Evolutionary conservation across 1,284 basidiomycete genomes (phyloP).

Genomic region (Leccinum pachyderme): DNA sequence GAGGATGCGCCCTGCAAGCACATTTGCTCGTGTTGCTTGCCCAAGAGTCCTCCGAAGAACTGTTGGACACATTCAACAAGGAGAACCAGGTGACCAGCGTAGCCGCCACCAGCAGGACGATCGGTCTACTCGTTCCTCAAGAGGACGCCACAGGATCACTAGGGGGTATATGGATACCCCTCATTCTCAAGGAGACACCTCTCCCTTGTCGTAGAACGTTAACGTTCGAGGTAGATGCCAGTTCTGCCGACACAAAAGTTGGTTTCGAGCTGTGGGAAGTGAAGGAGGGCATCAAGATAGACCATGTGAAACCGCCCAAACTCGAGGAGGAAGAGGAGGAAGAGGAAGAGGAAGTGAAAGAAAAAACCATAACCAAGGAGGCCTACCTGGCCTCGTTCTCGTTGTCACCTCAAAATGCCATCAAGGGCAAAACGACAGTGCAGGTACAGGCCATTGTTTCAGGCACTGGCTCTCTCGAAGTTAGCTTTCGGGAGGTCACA

Average conservation of each 20-base stretch:
- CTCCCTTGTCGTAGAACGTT: constrained; percentile 76
- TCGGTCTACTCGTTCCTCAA: constrained; percentile 82
- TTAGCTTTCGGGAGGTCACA: constrained; percentile 48
- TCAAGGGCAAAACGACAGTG: constrained; percentile 52
- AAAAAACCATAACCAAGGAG: constrained; percentile 65
- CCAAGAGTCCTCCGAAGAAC: constrained; percentile 47
- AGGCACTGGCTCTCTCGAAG: constrained; percentile 47
- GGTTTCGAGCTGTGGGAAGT: constrained; percentile 90
- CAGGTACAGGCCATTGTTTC: constrained; percentile 63
- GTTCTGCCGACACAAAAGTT: constrained; percentile 50
- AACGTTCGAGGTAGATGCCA: constrained; percentile 66
- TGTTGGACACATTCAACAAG: constrained; percentile 51
- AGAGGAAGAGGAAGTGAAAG: constrained; percentile 63
- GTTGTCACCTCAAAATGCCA: constrained; percentile 49
- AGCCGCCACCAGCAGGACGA: constrained; percentile 61
- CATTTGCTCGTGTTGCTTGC: constrained; percentile 58
- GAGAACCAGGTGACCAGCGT: constrained; percentile 46
- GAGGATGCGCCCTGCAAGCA: constrained; percentile 89
- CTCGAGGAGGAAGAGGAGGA: constrained; percentile 53
- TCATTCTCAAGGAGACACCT: constrained; percentile 73
- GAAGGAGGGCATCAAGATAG: constrained; percentile 75
- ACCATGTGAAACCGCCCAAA: constrained; percentile 56
- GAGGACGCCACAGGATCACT: constrained; percentile 43
- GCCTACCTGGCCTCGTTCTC: constrained; percentile 55
- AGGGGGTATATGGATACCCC: constrained; percentile 64